Base-by-base conservation (phyloP, 805 yeast genomes). In the Pichia pseudocactophila region DNA sequence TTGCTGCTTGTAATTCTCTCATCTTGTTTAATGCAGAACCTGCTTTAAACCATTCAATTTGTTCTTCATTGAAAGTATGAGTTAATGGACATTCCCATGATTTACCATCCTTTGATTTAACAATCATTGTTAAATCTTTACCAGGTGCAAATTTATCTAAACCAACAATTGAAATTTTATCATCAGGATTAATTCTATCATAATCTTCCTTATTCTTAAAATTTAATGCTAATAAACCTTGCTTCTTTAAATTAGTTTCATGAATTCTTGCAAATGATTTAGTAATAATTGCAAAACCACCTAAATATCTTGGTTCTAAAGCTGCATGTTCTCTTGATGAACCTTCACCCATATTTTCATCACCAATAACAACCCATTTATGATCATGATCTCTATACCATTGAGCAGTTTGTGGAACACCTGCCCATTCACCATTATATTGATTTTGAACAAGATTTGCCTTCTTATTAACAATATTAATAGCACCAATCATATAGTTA, bases 301-400 rank as follows among this genome's bases (percentile, higher is more conserved):
- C 97, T 65, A 90, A 78, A 89, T 71, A 92, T 76, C 98, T 85
- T 75, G 98, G 98, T 78, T 89, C 96, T 66, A 90, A 79, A 58
- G 98, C 98, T 64, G 97, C 98, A 68, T 90, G 98, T 74, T 90
- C 98, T 78, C 98, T 87, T 58, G 97, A 90, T 50, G 97, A 89
- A 74, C 98, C 98, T 76, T 90, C 98, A 77, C 98, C 98, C 62
- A 89, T 86, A 76, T 90, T 90, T 73, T 90, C 97, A 63, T 87
- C 97, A 70, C 97, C 98, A 63, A 90, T 77, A 54, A 90, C 97
- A 70, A 89, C 96, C 97, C 97, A 90, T 62, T 74, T 81, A 63
- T 82, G 73, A 58, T 95, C 96, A 54, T 80, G 71, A 64, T 86
- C 95, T 73, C 96, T 85, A 89, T 90, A 90, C 66, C 78, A 84